Evolutionary conservation across 495 filamentous ascomycete species (phyloP).

Genomic region (Tuber magnatum): DNA sequence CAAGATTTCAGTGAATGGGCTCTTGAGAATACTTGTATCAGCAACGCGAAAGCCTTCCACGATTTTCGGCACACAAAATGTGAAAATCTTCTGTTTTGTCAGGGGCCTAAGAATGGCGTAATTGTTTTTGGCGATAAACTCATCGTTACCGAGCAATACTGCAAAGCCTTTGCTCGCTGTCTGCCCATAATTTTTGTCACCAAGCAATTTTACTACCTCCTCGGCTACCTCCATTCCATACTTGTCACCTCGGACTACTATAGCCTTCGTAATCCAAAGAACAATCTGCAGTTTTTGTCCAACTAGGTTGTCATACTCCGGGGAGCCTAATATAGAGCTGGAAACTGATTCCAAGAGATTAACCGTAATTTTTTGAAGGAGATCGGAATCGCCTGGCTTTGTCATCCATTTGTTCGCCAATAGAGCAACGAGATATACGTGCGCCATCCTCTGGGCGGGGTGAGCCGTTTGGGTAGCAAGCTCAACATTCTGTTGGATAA

Average conservation of each 20-base stretch:
- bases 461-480: constrained; percentile 20
- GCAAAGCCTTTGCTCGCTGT: constrained; percentile 53
- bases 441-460: constrained; percentile 44
- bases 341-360: constrained; percentile 15
- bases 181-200: constrained; percentile 45
- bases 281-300: constrained; percentile 41
- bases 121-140: constrained; percentile 59
- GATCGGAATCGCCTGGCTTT: constrained; percentile 21
- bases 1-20: background rate
- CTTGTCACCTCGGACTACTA: constrained; percentile 46
- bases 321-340: background rate
- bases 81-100: constrained; percentile 60
- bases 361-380: constrained; percentile 18
- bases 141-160: constrained; percentile 56
- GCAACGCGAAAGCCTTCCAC: constrained; percentile 51
- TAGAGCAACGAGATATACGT: constrained; percentile 57
- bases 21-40: constrained; percentile 35
- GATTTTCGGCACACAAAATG: constrained; percentile 54
- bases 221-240: constrained; percentile 47
- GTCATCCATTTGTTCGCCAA: constrained; percentile 56
- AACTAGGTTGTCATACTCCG: constrained; percentile 4
- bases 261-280: constrained; percentile 53
- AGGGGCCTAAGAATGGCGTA: constrained; percentile 59
- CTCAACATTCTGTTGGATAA: constrained; percentile 23
- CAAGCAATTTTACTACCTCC: constrained; percentile 53